Evolutionary conservation across 805 yeast species (phyloP).

Genomic region (Metschnikowia koreensis): DNA sequence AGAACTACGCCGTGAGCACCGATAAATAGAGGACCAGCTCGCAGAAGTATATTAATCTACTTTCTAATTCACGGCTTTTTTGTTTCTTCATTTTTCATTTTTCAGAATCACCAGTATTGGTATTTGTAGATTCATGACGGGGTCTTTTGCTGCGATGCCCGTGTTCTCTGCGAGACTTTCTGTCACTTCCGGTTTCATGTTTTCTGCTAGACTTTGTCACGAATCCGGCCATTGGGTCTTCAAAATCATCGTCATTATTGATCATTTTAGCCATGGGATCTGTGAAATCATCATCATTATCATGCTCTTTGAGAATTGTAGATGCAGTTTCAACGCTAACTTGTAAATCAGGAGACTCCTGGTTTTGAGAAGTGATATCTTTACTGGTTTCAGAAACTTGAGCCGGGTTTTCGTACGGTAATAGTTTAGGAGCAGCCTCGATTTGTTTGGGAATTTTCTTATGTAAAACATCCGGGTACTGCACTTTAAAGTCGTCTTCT

Average conservation of each 20-base stretch:
- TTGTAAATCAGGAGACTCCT: too few species aligned
- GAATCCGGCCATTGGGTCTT: slow-evolving; percentile 8
- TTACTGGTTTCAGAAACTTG: neutral
- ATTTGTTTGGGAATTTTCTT: slow-evolving; percentile 10
- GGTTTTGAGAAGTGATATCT: too few species aligned
- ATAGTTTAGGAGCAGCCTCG: slow-evolving; percentile 3
- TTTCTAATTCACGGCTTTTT: neutral
- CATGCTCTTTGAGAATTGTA: neutral
- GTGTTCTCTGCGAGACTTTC: neutral
- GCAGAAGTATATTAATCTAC: too few species aligned
- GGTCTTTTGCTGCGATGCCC: slow-evolving; percentile 7
- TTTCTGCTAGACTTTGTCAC: neutral
- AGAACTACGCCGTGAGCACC: slow-evolving; percentile 6
- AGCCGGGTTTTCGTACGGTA: slow-evolving; percentile 5
- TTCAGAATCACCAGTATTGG: neutral
- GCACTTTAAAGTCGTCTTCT: slow-evolving; percentile 42
- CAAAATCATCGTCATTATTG: slow-evolving; percentile 37
- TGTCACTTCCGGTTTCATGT: neutral
- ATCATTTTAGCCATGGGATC: slow-evolving; percentile 32
- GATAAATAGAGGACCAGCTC: neutral
- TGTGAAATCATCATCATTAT: slow-evolving; percentile 21
- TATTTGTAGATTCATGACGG: neutral
- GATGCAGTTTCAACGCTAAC: neutral
- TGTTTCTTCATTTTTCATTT: neutral
- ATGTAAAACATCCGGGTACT: slow-evolving; percentile 19